Percentiles rank a stretch among this genome's conserved stretches.
phyloP scores from a whole-genome alignment of 176 grass and related monocot genomes.

The Triticum timopheevii region DNA sequence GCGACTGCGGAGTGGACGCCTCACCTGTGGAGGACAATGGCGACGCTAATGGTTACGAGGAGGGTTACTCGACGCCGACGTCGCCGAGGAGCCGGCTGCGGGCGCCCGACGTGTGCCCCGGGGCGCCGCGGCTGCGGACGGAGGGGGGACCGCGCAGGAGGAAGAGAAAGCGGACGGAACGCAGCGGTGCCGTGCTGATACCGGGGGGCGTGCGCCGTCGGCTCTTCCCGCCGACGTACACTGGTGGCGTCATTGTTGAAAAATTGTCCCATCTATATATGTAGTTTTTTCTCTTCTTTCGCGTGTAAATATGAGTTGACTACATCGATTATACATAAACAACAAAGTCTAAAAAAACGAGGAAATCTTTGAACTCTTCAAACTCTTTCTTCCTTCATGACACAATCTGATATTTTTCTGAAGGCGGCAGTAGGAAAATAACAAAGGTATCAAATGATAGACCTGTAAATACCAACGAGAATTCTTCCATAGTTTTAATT shows the following conservation, averaged over 20 bases:
- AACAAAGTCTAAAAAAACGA: too few relatives aligned
- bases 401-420: too few relatives aligned
- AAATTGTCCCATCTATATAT: background rate
- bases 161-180: background rate
- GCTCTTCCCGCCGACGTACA: background rate
- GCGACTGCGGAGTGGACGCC: background rate
- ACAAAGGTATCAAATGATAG: too few relatives aligned
- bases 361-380: too few relatives aligned
- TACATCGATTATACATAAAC: too few relatives aligned
- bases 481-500: too few relatives aligned
- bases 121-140: background rate
- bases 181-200: background rate
- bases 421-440: too few relatives aligned
- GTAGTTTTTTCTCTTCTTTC: background rate
- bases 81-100: slow-evolving; percentile 15
- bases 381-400: too few relatives aligned
- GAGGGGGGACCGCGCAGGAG: background rate
- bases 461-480: too few relatives aligned
- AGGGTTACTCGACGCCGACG: slow-evolving; percentile 22
- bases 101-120: background rate
- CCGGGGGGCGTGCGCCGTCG: too few relatives aligned
- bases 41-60: background rate
- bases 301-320: background rate
- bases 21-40: background rate
- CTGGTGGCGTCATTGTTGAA: background rate